Conservation (phyloP, 2,329 filamentous ascomycete species). For the Monosporascus sp. region DNA sequence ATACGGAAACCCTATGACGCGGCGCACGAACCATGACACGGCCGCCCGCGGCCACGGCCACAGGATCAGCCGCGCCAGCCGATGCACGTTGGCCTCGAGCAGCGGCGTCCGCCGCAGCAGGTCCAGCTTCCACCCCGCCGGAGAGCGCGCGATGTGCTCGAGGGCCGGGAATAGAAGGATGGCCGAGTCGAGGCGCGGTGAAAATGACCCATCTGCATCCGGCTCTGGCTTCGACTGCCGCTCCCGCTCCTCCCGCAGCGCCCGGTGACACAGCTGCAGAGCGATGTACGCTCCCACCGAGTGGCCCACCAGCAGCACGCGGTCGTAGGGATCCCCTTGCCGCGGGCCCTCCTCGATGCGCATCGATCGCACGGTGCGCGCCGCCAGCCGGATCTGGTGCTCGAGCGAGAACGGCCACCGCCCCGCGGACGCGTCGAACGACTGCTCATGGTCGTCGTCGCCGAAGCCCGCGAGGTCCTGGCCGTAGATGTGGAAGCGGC, state of each 20-base stretch:
- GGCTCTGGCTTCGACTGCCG: slow-evolving; percentile 10
- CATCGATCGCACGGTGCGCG: slow-evolving; percentile 30
- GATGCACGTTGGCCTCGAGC: slow-evolving; percentile 35
- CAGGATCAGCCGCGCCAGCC: slow-evolving; percentile 36
- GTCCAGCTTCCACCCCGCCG: slow-evolving; percentile 49
- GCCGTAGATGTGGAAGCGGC: slow-evolving; percentile 50
- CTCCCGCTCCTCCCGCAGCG: slow-evolving; percentile 29
- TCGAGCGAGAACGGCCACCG: slow-evolving; percentile 46
- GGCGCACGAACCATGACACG: slow-evolving; percentile 38
- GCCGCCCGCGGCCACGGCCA: slow-evolving; percentile 32
- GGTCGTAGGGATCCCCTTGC: slow-evolving; percentile 40
- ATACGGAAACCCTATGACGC: slow-evolving; percentile 41
- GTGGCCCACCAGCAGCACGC: slow-evolving; percentile 65
- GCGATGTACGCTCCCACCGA: slow-evolving; percentile 69
- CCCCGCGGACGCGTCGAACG: slow-evolving; percentile 31
- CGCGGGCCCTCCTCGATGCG: slow-evolving; percentile 22
- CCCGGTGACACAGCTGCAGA: slow-evolving; percentile 60
- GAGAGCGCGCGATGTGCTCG: slow-evolving; percentile 61
- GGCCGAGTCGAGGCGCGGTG: slow-evolving; percentile 36
- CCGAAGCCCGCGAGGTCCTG: slow-evolving; percentile 54
- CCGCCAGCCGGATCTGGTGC: slow-evolving; percentile 44
- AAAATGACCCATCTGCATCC: neutral
- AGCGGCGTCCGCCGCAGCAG: slow-evolving; percentile 36
- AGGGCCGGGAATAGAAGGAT: slow-evolving; percentile 71
- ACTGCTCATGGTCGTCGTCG: slow-evolving; percentile 44